phyloP scores from a whole-genome alignment of 2,329 filamentous ascomycete species.

The Elsinoe perseae region DNA sequence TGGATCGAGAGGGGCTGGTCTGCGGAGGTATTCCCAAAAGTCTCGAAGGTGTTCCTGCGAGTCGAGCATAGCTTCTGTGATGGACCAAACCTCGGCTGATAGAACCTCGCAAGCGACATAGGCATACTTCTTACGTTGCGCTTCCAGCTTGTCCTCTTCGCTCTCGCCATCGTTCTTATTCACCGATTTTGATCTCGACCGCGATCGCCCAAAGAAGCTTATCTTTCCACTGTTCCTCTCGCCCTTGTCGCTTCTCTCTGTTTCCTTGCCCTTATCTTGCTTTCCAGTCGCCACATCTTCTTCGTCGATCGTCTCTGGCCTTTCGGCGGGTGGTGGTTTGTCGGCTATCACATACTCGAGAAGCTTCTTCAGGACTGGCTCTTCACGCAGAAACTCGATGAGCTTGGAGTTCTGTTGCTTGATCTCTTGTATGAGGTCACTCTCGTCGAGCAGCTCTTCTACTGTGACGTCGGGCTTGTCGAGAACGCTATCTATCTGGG shows the following conservation, averaged over 20 bases:
- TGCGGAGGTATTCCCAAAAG: constrained; percentile 87
- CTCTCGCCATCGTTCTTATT: constrained; percentile 31
- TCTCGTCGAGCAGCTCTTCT: constrained; percentile 92
- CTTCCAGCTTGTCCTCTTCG: constrained; percentile 69
- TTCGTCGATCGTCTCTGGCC: constrained; percentile 38
- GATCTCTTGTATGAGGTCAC: constrained; percentile 91
- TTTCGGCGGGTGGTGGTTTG: constrained; percentile 39
- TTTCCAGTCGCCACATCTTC: constrained; percentile 27
- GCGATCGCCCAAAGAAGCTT: constrained; percentile 40
- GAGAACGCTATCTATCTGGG: constrained; percentile 90
- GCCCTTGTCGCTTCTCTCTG: constrained; percentile 46
- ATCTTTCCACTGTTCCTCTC: constrained; percentile 36
- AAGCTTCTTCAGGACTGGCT: constrained; percentile 72
- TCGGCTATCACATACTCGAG: constrained; percentile 88
- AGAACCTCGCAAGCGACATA: constrained; percentile 90
- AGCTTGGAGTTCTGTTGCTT: constrained; percentile 98
- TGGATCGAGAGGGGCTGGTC: constrained; percentile 78
- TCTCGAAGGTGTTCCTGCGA: constrained; percentile 68
- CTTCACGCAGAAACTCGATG: constrained; percentile 88
- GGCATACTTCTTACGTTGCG: constrained; percentile 86
- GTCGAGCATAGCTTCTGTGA: constrained; percentile 85
- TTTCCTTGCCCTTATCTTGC: constrained; percentile 27
- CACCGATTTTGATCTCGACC: constrained; percentile 39
- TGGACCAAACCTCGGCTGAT: constrained; percentile 94
- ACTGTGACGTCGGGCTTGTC: constrained; percentile 91